phyloP scores from a whole-genome alignment of 2,329 filamentous ascomycete genomes.

The Neonectria hederae region DNA sequence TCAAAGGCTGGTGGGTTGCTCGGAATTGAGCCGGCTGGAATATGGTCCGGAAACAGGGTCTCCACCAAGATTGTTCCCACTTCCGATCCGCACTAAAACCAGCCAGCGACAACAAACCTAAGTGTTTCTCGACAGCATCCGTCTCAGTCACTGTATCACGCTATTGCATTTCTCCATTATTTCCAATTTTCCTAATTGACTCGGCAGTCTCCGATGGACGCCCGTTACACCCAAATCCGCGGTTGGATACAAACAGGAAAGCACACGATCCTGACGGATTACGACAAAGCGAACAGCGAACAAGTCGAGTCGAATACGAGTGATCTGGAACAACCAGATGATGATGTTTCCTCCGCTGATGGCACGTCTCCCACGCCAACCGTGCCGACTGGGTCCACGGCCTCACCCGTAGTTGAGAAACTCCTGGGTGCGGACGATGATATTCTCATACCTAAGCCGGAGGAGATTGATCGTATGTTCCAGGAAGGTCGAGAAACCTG shows the following conservation, averaged over 20 bases:
- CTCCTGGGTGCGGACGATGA: slow-evolving; percentile 12
- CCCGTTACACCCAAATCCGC: slow-evolving; percentile 8
- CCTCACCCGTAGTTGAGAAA: neutral
- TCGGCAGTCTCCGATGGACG: too few species aligned
- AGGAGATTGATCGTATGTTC: slow-evolving; percentile 12
- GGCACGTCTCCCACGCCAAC: neutral
- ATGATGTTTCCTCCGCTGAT: neutral
- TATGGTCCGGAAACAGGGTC: too few species aligned
- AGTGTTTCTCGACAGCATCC: too few species aligned
- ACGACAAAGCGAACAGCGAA: neutral
- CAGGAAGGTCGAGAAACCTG: slow-evolving; percentile 8
- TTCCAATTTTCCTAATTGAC: too few species aligned
- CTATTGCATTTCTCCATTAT: too few species aligned
- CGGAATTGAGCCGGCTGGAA: too few species aligned
- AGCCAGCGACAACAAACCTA: too few species aligned
- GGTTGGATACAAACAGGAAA: slow-evolving; percentile 14
- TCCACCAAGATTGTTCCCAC: too few species aligned
- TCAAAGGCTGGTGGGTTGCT: too few species aligned
- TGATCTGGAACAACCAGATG: neutral
- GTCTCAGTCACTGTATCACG: too few species aligned
- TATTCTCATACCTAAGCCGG: slow-evolving; percentile 7
- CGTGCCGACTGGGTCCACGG: neutral
- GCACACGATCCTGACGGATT: slow-evolving; percentile 3
- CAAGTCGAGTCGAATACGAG: neutral
- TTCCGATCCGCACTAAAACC: too few species aligned